Conservation (phyloP, 106 monocot genomes). For the Chionographis japonica region DNA sequence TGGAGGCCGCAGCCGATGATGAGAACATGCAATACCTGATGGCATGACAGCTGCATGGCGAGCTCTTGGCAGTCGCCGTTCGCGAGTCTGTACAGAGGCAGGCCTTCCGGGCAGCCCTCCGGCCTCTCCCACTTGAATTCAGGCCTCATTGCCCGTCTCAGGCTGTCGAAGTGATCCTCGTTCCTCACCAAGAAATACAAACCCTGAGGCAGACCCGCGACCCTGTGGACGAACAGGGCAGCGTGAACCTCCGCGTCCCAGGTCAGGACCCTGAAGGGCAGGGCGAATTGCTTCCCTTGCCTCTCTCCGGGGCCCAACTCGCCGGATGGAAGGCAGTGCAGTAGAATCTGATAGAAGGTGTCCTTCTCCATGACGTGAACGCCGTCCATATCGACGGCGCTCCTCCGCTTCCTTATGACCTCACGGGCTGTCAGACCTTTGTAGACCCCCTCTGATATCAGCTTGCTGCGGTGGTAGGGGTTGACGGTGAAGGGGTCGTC, state of each 20-base stretch:
- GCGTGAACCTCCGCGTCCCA: slow-evolving; percentile 95
- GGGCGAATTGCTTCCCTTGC: slow-evolving; percentile 64
- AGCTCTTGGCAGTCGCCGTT: slow-evolving; percentile 55
- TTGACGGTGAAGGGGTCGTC: slow-evolving; percentile 38
- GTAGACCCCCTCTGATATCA: slow-evolving; percentile 56
- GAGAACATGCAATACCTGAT: slow-evolving; percentile 50
- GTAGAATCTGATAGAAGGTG: slow-evolving; percentile 85
- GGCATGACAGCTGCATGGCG: slow-evolving; percentile 76
- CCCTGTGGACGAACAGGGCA: slow-evolving; percentile 85
- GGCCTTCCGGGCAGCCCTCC: slow-evolving; percentile 69
- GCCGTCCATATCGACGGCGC: slow-evolving; percentile 96
- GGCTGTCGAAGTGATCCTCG: slow-evolving; percentile 71
- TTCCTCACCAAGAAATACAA: slow-evolving; percentile 95
- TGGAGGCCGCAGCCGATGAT: too few species aligned
- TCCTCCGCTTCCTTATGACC: slow-evolving; percentile 73
- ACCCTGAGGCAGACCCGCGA: slow-evolving; percentile 56
- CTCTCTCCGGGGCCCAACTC: slow-evolving; percentile 40
- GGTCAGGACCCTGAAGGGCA: slow-evolving; percentile 79
- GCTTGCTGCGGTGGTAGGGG: slow-evolving; percentile 34
- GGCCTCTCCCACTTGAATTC: slow-evolving; percentile 92
- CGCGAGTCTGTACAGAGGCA: slow-evolving; percentile 79
- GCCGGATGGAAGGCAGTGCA: slow-evolving; percentile 92
- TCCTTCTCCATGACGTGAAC: slow-evolving; percentile 65
- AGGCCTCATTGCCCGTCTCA: slow-evolving; percentile 66
- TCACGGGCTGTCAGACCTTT: slow-evolving; percentile 54